These are phyloP conservation scores for Nakazawaea ishiwadae DNA, from an alignment of 805 yeast species.

Conservation along the genomic window DNA sequence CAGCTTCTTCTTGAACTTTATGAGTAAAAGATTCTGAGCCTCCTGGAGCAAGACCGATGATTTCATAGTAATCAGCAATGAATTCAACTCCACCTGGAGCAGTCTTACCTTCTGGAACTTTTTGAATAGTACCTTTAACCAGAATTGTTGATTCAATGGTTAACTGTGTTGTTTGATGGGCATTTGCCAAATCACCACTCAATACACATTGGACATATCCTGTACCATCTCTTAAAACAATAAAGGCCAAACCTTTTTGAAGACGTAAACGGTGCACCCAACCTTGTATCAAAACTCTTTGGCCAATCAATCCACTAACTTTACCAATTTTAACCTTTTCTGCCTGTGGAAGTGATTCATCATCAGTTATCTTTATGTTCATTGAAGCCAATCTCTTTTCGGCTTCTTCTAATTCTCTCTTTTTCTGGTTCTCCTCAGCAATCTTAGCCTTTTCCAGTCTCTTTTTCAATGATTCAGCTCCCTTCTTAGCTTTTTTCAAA, in stretches of 20 bases:
- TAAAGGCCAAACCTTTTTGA: conserved; percentile 88
- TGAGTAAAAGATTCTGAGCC: conserved; percentile 95
- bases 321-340: conserved; percentile 58
- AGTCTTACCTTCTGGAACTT: conserved; percentile 90
- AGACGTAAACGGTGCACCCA: conserved; percentile 95
- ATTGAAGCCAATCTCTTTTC: conserved; percentile 74
- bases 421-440: conserved; percentile 46
- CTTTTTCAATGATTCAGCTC: conserved; percentile 87
- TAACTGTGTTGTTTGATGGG: conserved; percentile 76
- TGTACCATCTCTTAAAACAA: conserved; percentile 93
- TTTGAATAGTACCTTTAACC: conserved; percentile 73
- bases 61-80: conserved; percentile 81
- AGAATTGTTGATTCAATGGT: conserved; percentile 85
- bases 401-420: conserved; percentile 65
- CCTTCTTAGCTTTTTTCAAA: conserved; percentile 92
- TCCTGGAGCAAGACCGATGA: conserved; percentile 90
- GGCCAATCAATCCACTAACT: conserved; percentile 50
- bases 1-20: conserved; percentile 90
- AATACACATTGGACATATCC: conserved; percentile 87
- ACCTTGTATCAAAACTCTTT: conserved; percentile 78
- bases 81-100: conserved; percentile 98
- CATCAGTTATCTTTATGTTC: conserved; percentile 73
- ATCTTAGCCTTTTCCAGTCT: conserved; percentile 64
- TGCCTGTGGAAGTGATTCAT: conserved; percentile 68
- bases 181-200: conserved; percentile 87